Conservation (phyloP, 2,329 filamentous ascomycete species). For the Pseudofabraea citricarpa region DNA sequence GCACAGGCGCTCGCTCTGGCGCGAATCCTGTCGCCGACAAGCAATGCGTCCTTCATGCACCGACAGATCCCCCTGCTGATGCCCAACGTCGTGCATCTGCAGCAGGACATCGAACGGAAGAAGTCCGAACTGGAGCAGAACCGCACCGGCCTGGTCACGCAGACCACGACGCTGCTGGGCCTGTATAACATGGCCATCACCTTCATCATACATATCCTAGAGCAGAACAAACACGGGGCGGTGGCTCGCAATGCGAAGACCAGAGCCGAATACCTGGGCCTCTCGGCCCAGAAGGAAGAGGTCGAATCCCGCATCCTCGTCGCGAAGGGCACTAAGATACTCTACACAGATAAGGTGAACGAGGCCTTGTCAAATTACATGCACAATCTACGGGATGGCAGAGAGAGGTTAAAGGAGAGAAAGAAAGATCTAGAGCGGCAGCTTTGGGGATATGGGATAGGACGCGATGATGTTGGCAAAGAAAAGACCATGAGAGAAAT, state of each 20-base stretch:
- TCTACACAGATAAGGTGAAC: conserved; percentile 24
- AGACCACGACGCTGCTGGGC: conserved; percentile 21
- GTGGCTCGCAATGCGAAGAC: conserved; percentile 19
- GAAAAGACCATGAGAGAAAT: conserved; percentile 28
- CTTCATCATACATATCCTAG: conserved; percentile 22
- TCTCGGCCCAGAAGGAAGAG: conserved; percentile 11
- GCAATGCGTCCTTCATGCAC: conserved; percentile 49
- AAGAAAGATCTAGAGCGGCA: conserved; percentile 18
- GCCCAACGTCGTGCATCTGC: conserved; percentile 33
- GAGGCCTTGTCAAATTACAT: conserved; percentile 22
- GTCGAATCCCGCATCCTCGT: conserved; percentile 14
- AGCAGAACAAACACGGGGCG: conserved; percentile 23
- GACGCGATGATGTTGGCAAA: conserved; percentile 21
- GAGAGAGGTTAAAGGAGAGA: conserved; percentile 22
- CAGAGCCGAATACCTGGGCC: conserved; percentile 13
- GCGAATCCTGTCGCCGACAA: conserved; percentile 42
- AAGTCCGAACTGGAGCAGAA: conserved; percentile 32
- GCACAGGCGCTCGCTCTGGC: conserved; percentile 44
- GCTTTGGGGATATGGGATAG: conserved; percentile 27
- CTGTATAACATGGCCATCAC: conserved; percentile 18
- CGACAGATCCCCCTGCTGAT: conserved; percentile 48
- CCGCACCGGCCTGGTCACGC: conserved; percentile 30
- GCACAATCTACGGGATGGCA: conserved; percentile 19
- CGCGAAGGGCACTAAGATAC: conserved; percentile 15
- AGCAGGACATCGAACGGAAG: conserved; percentile 32